Evolutionary conservation across 305 asterid species (phyloP).

Genomic region (Solanum chacoense): DNA sequence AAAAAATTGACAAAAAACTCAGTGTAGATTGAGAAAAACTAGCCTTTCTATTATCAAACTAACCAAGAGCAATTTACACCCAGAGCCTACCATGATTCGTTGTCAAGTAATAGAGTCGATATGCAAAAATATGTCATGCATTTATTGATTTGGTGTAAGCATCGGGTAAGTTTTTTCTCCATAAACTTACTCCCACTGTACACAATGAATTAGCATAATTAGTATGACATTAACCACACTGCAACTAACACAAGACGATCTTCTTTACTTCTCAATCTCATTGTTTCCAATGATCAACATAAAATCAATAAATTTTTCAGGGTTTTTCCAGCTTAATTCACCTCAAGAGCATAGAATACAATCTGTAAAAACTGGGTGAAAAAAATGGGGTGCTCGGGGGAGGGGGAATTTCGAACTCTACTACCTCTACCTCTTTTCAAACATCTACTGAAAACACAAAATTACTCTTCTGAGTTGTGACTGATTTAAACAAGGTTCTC

Average conservation of each 20-base stretch:
- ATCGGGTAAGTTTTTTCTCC: not conserved
- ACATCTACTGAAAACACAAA: not conserved
- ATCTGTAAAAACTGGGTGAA: not conserved
- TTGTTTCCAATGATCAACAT: not conserved
- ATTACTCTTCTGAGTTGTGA: constrained; percentile 4
- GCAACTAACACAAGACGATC: not conserved
- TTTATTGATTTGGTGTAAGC: not conserved
- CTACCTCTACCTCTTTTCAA: not conserved
- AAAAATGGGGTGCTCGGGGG: not conserved
- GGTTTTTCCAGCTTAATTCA: not conserved
- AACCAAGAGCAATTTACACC: not conserved
- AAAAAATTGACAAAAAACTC: not conserved
- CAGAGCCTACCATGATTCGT: not conserved
- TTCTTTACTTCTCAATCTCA: not conserved
- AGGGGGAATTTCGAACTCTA: not conserved
- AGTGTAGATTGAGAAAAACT: not conserved
- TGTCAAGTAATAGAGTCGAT: not conserved
- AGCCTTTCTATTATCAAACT: not conserved
- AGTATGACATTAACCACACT: not conserved
- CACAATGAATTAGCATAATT: not conserved
- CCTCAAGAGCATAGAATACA: not conserved
- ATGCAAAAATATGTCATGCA: not conserved
- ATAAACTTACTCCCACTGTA: not conserved
- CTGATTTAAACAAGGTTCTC: not conserved
- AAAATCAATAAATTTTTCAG: not conserved